Conservation (phyloP, 768 basidiomycete genomes). For the Tulasnella sp. region DNA sequence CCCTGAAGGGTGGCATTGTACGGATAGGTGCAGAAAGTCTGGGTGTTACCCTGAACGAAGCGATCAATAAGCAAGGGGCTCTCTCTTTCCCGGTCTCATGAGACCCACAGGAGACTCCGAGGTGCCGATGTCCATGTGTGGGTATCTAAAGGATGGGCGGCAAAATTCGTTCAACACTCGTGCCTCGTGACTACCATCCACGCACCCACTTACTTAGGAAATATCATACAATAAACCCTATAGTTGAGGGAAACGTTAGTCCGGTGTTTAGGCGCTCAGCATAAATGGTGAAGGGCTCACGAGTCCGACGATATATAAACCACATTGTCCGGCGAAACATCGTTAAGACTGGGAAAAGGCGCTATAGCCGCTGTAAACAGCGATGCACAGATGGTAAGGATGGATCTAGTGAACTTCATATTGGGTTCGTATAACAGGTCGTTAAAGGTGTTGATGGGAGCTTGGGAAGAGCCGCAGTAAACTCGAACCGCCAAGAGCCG, state of each 20-base stretch:
- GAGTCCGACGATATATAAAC: constrained; percentile 8
- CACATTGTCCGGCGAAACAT: constrained; percentile 13
- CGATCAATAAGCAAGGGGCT: not conserved
- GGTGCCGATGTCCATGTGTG: constrained; percentile 2
- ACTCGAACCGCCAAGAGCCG: not conserved
- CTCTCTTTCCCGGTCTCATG: too few relatives aligned
- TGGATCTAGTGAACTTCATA: not conserved
- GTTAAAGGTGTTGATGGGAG: not conserved
- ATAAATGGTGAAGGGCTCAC: not conserved
- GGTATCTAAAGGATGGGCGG: not conserved
- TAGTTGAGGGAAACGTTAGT: not conserved
- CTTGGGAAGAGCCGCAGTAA: not conserved
- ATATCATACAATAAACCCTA: constrained; percentile 23
- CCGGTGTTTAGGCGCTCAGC: not conserved
- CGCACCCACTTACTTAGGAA: constrained; percentile 1
- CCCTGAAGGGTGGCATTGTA: constrained; percentile 7
- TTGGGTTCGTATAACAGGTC: not conserved
- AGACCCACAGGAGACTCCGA: not conserved
- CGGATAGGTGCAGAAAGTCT: constrained; percentile 17
- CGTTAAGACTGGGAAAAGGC: not conserved
- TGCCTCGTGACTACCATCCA: not conserved
- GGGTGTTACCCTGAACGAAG: not conserved
- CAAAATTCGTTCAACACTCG: not conserved
- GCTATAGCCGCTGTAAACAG: not conserved
- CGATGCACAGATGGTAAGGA: not conserved